phyloP scores from a whole-genome alignment of 208 protist species.

The Strigomonas culicis region DNA sequence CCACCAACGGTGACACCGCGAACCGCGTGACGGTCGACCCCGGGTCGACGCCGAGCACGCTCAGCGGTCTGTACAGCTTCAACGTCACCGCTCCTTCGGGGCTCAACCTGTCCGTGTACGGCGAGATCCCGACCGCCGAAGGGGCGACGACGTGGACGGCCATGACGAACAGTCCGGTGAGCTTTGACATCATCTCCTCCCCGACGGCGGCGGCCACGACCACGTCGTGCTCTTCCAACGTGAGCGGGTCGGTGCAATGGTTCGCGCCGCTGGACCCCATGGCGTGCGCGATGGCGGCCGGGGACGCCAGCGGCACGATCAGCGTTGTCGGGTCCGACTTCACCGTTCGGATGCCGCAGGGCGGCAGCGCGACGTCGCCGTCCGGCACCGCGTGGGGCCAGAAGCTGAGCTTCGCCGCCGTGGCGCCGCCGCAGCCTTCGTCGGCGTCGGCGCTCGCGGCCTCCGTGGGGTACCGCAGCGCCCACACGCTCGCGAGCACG shows the following conservation, averaged over 20 bases:
- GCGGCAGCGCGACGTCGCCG: conserved; percentile 27
- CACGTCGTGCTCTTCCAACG: conserved; percentile 36
- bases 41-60: conserved; percentile 38
- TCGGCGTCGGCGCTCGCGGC: background rate
- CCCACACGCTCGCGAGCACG: conserved; percentile 15
- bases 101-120: conserved; percentile 30
- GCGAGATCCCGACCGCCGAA: conserved; percentile 20
- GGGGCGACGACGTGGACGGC: conserved; percentile 19
- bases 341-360: conserved; percentile 43
- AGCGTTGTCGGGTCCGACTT: conserved; percentile 62
- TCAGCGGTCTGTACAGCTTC: conserved; percentile 63
- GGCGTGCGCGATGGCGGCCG: conserved; percentile 39
- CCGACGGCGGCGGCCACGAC: conserved; percentile 35
- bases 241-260: conserved; percentile 44
- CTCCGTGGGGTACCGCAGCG: background rate
- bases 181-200: conserved; percentile 61
- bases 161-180: conserved; percentile 65
- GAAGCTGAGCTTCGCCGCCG: conserved; percentile 24
- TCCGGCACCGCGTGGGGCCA: conserved; percentile 18
- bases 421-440: conserved; percentile 20
- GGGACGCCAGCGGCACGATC: conserved; percentile 35
- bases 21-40: conserved; percentile 28
- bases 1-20: conserved; percentile 26
- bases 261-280: conserved; percentile 50
- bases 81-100: conserved; percentile 21